These are phyloP conservation scores for Chlamydomonas incerta DNA, from an alignment of 139 green algal species.

Conservation along the genomic window DNA sequence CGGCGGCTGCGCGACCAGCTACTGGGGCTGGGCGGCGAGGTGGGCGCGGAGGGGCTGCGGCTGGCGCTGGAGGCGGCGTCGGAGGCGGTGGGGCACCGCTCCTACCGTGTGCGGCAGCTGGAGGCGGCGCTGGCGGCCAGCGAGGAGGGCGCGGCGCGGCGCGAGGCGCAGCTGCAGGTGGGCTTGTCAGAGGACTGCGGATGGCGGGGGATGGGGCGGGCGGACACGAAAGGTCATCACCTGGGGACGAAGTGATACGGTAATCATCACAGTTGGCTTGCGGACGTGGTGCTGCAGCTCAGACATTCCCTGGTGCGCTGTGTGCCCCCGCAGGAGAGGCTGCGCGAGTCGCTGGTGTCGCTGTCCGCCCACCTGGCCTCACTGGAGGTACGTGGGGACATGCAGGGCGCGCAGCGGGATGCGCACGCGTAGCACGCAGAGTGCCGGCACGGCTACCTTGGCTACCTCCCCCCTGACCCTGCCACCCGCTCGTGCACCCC, in stretches of 20 bases:
- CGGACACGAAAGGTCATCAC: too few relatives aligned
- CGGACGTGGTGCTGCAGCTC: too few relatives aligned
- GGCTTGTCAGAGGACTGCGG: too few relatives aligned
- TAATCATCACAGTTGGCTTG: too few relatives aligned
- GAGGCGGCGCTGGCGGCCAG: conserved; percentile 25
- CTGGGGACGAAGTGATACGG: too few relatives aligned
- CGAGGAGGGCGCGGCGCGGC: conserved; percentile 17
- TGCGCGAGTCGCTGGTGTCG: conserved; percentile 35
- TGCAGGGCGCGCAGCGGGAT: too few relatives aligned
- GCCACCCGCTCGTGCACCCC: too few relatives aligned
- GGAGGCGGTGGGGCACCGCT: conserved; percentile 17
- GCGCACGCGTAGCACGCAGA: too few relatives aligned
- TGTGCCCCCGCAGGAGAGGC: conserved; percentile 14
- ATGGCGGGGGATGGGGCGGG: too few relatives aligned
- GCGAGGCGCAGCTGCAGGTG: conserved; percentile 26
- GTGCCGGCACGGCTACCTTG: too few relatives aligned
- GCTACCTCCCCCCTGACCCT: too few relatives aligned
- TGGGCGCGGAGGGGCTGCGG: conserved; percentile 16
- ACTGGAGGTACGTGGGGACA: conserved; percentile 7
- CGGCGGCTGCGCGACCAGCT: conserved; percentile 20
- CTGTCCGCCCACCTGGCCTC: conserved; percentile 28
- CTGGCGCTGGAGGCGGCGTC: conserved; percentile 13
- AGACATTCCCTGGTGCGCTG: too few relatives aligned
- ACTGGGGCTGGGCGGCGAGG: neutral
- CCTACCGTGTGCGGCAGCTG: neutral